phyloP scores from a whole-genome alignment of 331 rosid species.

The Malus hybrid region DNA sequence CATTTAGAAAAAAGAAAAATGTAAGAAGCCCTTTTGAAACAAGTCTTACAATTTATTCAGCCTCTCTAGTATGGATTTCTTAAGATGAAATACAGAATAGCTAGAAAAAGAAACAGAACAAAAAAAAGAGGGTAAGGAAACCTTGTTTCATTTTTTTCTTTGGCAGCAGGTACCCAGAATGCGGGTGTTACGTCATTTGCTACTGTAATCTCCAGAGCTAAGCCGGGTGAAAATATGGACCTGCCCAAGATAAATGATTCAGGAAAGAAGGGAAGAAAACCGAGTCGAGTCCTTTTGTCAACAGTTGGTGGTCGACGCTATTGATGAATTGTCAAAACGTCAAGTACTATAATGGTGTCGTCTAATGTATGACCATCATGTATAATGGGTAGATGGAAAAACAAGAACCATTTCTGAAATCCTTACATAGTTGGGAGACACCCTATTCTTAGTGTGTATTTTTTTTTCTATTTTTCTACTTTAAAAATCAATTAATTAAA shows the following conservation, averaged over 20 bases:
- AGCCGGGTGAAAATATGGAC: constrained; percentile 31
- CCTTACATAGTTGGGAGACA: not conserved
- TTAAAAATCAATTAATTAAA: no score
- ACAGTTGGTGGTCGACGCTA: constrained; percentile 91
- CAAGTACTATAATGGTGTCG: not conserved
- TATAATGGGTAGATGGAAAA: not conserved
- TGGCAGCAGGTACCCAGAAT: constrained; percentile 35
- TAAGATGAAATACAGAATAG: no score
- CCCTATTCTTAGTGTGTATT: no score
- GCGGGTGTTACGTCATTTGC: constrained; percentile 64
- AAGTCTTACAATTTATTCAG: not conserved
- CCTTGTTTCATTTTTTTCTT: not conserved
- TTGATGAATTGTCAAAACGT: constrained; percentile 22
- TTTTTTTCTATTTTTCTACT: no score
- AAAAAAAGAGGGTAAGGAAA: not conserved
- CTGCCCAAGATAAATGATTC: constrained; percentile 52
- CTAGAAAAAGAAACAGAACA: no score
- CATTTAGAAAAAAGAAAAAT: not conserved
- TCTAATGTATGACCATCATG: not conserved
- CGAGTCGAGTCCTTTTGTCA: constrained; percentile 69
- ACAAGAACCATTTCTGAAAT: not conserved
- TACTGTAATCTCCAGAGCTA: constrained; percentile 58
- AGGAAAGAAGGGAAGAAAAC: constrained; percentile 85
- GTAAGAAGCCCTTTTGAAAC: not conserved
- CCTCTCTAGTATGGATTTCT: not conserved